Evolutionary conservation across 805 yeast genomes (phyloP), one percentile per base, ranked within the genome.

Genomic region (Priceomyces castillae): DNA sequence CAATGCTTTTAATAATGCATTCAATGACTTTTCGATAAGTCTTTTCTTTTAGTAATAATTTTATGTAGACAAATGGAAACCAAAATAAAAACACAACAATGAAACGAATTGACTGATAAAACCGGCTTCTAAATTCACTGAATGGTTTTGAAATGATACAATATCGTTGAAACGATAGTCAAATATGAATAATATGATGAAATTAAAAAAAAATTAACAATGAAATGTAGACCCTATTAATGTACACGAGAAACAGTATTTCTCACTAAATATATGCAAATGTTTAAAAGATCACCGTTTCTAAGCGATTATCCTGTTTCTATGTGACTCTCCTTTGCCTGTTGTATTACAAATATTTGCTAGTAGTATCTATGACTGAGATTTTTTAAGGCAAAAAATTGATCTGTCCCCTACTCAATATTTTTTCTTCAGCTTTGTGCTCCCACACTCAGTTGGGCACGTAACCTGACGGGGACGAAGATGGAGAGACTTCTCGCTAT

Each of bases 211-310:
- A 41, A n/a, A 35, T 20, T 14, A 37, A 36, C 44, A 30, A 36
- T 20, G 26, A 19, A 28, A 41, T 16, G 39, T 14, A 35, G 25
- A 35, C 36, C 40, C 40, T 18, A 37, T 22, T 41, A 41, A 41
- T 41, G 44, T 41, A 41, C 44, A 41, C 44, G 31, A 39, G 35
- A 41, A 20, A 19, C 12, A 34, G 31, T n/a, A 9, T 12, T 28
- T 28, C 37, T 20, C 25, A 14, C 37, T 19, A 18, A 19, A 19
- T 11, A 12, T 19, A 34, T 34, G 37, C 37, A 19, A 34, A 34
- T 34, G 37, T 34, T 15, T 6, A 34, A n/a, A 34, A 20, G 16
- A 34, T 34, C 37, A 34, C 37, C 15, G 31, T 28, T 28, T 9
- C 31, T 12, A 28, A 28, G 31, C 15, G 31, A 28, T 11, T 28